phyloP scores from a whole-genome alignment of 2,329 filamentous ascomycete genomes.

The Hyphodiscus sp. region DNA sequence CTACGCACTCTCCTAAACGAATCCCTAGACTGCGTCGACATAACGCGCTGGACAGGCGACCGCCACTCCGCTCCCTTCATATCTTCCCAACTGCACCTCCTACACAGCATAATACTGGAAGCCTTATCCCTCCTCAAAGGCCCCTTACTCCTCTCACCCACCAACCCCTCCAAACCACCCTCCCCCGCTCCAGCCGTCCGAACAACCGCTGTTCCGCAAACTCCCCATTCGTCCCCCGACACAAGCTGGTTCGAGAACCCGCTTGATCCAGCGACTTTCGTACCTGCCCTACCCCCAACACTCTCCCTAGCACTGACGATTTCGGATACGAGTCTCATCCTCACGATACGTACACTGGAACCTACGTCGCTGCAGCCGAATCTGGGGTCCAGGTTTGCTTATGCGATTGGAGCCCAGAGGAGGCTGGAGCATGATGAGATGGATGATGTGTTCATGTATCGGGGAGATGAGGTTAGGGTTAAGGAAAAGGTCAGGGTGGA shows the following conservation, averaged over 20 bases:
- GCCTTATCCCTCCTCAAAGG: conserved; percentile 51
- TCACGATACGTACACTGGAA: conserved; percentile 65
- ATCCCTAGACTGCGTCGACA: conserved; percentile 74
- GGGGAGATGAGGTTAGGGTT: conserved; percentile 68
- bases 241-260: conserved; percentile 26
- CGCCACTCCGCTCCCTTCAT: conserved; percentile 46
- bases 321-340: conserved; percentile 62
- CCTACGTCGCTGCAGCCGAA: conserved; percentile 54
- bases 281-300: conserved; percentile 54
- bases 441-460: conserved; percentile 64
- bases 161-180: not conserved
- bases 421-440: conserved; percentile 73
- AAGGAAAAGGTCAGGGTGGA: conserved; percentile 86
- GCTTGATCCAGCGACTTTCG: conserved; percentile 41
- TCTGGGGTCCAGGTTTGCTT: conserved; percentile 60
- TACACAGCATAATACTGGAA: conserved; percentile 48
- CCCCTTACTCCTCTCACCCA: conserved; percentile 30
- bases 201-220: conserved; percentile 8
- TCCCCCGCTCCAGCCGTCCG: conserved; percentile 6
- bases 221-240: conserved; percentile 18
- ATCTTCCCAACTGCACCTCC: conserved; percentile 47
- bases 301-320: conserved; percentile 71
- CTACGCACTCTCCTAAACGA: conserved; percentile 75
- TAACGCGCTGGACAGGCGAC: conserved; percentile 68
- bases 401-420: conserved; percentile 59